Evolutionary conservation across 345 rosid genomes (phyloP).

Genomic region (Mallotus nudiflorus): DNA sequence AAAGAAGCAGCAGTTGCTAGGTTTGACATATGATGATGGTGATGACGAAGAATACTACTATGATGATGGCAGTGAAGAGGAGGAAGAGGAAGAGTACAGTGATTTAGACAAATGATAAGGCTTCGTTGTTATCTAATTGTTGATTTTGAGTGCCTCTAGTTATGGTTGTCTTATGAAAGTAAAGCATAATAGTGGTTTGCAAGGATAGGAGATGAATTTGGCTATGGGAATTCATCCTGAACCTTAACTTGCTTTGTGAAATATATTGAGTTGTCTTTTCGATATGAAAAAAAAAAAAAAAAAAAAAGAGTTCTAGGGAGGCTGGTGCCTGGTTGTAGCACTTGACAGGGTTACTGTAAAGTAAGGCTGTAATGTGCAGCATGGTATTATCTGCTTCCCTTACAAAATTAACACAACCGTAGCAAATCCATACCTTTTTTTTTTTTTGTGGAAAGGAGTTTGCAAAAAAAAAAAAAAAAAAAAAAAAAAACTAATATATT

Average conservation of each 20-base stretch:
- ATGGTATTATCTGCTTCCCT: no score
- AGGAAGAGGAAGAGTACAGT: conserved; percentile 24
- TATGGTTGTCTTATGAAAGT: not conserved
- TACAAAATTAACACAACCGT: no score
- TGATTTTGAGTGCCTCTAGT: not conserved
- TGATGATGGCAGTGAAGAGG: conserved; percentile 23
- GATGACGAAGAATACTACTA: conserved; percentile 35
- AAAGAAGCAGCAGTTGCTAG: conserved; percentile 43
- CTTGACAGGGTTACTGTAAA: no score
- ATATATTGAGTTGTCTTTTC: not conserved
- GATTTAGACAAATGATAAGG: conserved; percentile 21
- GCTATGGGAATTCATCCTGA: conserved; percentile 5
- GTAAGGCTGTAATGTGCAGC: no score
- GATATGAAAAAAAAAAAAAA: not conserved
- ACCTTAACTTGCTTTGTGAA: not conserved
- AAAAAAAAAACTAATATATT: no score
- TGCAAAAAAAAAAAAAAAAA: no score
- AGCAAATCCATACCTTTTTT: no score
- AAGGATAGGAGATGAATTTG: not conserved
- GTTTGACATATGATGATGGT: conserved; percentile 29
- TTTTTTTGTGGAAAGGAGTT: no score
- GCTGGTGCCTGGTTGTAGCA: no score
- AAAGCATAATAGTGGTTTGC: not conserved
- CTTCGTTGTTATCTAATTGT: not conserved
- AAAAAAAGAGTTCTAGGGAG: no score